Evolutionary conservation across 176 grass and related monocot species (phyloP).

Genomic region (Triticum dicoccoides): DNA sequence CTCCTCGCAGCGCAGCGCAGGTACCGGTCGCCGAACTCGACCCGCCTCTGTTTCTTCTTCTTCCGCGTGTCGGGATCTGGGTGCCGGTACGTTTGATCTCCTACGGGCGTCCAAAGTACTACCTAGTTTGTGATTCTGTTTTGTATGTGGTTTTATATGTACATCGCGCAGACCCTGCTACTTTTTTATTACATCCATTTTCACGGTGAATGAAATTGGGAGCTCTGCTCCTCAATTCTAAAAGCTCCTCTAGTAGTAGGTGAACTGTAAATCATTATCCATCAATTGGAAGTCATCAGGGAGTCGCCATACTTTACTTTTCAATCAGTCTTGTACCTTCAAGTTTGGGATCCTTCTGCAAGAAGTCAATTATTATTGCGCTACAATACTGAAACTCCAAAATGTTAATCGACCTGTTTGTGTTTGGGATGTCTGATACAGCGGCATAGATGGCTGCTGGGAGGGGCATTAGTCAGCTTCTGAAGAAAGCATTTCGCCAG

Average conservation of each 20-base stretch:
- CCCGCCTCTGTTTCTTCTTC: not conserved
- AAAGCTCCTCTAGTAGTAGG: not conserved
- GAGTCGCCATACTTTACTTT: not conserved
- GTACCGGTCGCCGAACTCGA: not conserved
- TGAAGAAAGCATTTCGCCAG: constrained; percentile 56
- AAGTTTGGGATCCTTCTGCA: not conserved
- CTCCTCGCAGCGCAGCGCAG: too few species aligned
- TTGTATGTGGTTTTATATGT: too few species aligned
- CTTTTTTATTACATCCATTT: too few species aligned
- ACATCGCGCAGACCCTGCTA: too few species aligned
- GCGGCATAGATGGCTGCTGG: constrained; percentile 52
- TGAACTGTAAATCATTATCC: not conserved
- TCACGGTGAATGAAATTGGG: too few species aligned
- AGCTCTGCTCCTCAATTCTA: too few species aligned
- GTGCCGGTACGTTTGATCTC: too few species aligned
- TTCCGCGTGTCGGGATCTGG: too few species aligned
- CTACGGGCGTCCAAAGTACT: too few species aligned
- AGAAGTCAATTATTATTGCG: not conserved
- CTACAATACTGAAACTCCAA: not conserved
- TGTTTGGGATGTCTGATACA: not conserved
- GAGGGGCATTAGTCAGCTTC: constrained; percentile 59
- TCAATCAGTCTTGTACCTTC: not conserved
- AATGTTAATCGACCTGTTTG: not conserved
- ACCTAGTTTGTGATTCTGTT: too few species aligned
- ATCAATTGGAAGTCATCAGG: not conserved